phyloP scores from a whole-genome alignment of 345 rosid species.

The Punica granatum region DNA sequence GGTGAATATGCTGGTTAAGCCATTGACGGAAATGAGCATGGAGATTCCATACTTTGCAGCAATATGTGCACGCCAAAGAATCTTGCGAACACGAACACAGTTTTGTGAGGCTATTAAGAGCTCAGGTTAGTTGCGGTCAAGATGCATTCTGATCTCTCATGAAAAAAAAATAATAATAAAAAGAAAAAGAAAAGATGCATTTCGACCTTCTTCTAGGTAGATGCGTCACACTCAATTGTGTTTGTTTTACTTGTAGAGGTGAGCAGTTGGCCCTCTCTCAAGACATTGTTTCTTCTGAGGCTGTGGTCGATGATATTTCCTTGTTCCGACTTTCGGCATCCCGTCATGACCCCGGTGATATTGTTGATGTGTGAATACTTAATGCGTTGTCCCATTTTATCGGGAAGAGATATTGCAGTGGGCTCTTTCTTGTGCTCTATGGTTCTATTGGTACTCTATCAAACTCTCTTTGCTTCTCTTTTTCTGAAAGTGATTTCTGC shows the following conservation, averaged over 20 bases:
- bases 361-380: conserved; percentile 90
- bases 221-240: not conserved
- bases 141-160: too few species aligned
- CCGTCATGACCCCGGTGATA: conserved; percentile 81
- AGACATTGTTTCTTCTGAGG: conserved; percentile 77
- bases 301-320: conserved; percentile 94
- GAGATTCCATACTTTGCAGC: conserved; percentile 97
- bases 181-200: too few species aligned
- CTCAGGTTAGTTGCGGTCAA: conserved; percentile 40
- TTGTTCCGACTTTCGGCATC: conserved; percentile 91
- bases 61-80: conserved; percentile 87
- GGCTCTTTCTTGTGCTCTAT: conserved; percentile 87
- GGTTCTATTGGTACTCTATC: conserved; percentile 50
- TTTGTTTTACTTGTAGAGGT: conserved; percentile 37
- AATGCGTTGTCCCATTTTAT: conserved; percentile 73
- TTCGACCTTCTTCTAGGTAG: not conserved
- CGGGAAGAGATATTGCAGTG: conserved; percentile 73
- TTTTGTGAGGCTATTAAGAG: conserved; percentile 69
- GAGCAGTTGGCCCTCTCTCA: conserved; percentile 85
- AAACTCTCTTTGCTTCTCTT: not conserved
- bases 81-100: conserved; percentile 47
- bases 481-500: not conserved
- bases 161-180: too few species aligned
- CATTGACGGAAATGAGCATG: conserved; percentile 75
- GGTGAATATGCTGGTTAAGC: conserved; percentile 73